Conservation (phyloP, 306 rosid species). For the Erythrophleum fordii region DNA sequence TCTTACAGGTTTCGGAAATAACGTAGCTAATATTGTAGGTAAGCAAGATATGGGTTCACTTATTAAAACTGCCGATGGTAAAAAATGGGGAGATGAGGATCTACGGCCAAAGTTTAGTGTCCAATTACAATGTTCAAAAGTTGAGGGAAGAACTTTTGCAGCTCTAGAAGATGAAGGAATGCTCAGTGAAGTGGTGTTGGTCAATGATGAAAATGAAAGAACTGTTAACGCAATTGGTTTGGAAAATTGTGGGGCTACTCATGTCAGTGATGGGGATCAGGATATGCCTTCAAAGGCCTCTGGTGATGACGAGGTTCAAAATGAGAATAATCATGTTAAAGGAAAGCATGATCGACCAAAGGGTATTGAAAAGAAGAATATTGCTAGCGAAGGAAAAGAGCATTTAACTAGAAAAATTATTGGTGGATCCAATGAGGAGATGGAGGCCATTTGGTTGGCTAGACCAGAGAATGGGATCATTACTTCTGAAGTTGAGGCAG, state of each 20-base stretch:
- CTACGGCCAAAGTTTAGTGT: neutral
- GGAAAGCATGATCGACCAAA: constrained; percentile 48
- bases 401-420: neutral
- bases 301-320: constrained; percentile 34
- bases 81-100: neutral
- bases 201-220: too few species aligned
- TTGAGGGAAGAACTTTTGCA: too few species aligned
- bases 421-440: constrained; percentile 17
- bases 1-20: neutral
- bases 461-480: neutral
- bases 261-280: neutral
- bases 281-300: constrained; percentile 19
- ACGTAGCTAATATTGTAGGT: neutral
- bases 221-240: too few species aligned
- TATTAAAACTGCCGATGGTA: neutral
- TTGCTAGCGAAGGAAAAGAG: constrained; percentile 20
- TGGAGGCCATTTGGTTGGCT: constrained; percentile 1
- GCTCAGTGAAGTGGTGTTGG: too few species aligned
- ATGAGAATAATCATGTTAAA: constrained; percentile 20
- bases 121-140: too few species aligned
- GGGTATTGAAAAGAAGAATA: constrained; percentile 45
- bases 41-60: neutral
- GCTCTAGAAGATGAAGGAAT: too few species aligned
- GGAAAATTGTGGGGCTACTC: neutral
- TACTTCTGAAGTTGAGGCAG: constrained; percentile 27